phyloP scores from a whole-genome alignment of 257 asterid genomes.

The Solanum piurae region DNA sequence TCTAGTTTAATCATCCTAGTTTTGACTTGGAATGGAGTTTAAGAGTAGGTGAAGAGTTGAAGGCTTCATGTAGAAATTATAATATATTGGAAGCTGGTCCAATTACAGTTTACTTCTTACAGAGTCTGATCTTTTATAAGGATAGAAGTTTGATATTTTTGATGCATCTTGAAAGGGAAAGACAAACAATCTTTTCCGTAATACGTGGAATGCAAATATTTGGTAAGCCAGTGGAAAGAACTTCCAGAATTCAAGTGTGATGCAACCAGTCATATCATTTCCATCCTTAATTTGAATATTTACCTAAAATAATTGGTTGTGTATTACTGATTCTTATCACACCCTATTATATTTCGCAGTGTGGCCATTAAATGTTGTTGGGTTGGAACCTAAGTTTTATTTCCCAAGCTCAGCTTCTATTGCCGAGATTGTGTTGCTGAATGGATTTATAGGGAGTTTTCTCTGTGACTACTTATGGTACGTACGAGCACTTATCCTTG shows the following conservation, averaged over 20 bases:
- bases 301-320: background rate
- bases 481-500: background rate
- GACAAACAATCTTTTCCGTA: background rate
- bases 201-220: background rate
- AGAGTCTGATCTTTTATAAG: background rate
- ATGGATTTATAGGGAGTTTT: slow-evolving; percentile 68
- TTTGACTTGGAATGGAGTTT: background rate
- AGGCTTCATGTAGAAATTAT: background rate
- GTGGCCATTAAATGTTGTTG: slow-evolving; percentile 59
- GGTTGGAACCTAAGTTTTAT: slow-evolving; percentile 62
- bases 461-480: slow-evolving; percentile 79
- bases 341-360: slow-evolving; percentile 21
- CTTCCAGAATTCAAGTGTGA: background rate
- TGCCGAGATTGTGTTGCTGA: slow-evolving; percentile 44
- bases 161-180: background rate
- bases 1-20: background rate
- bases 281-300: slow-evolving; percentile 2
- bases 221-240: background rate
- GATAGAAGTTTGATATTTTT: background rate
- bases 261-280: background rate
- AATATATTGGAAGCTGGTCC: background rate
- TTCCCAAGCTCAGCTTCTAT: slow-evolving; percentile 56
- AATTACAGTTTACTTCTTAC: background rate
- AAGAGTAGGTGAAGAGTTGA: background rate
- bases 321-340: background rate